Base-by-base conservation (phyloP, 1,139 yeast genomes). In the Geotrichum candidum region DNA sequence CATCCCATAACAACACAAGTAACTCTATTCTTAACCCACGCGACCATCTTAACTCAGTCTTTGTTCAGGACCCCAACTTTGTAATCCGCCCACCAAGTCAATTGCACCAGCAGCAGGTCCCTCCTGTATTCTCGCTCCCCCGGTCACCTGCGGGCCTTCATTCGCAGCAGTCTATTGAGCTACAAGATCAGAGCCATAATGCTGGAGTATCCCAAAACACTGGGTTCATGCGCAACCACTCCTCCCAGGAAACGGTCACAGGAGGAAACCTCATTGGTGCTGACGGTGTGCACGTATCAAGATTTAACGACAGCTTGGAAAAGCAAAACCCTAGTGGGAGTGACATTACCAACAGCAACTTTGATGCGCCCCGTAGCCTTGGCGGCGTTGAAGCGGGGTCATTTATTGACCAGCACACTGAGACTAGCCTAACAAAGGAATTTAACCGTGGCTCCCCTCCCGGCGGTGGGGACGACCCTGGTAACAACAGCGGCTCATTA, bases 21-120 rank as follows among this genome's bases (percentile, higher is more conserved):
- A 60, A 57, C 51, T 53, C 57, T 5, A 58, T 58, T 31, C 56
- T 58, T 5, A 51, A 61, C 31, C 61, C 63, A 5, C 29, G 56
- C 6, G 60, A 57, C 31, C 60, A 61, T 45, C 61, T 61, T 1
- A 54, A 61, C 46, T 51, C 59, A 1, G 46, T 59, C 25, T 59
- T 54, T 51, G 45, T 41, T n/a, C 61, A 59, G 38, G 61, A 59
- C 15, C 59, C 59, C 10, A 46, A 54, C 25, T 41, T 41, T 41
- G 48, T n/a, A 41, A 41, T 41, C 18, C 48, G 22, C 23, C 23
- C 48, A 5, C 10, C 18, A 2, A 41, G 22, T n/a, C 48, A 41
- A 41, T n/a, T 7, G 18, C 22, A 41, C 9, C 48, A 41, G 7
- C 33, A 51, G 54, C 54, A 18, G 15, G 33, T 51, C 13, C 60